Evolutionary conservation across 306 rosid species (phyloP).

Genomic region (Ziziphus jujuba): DNA sequence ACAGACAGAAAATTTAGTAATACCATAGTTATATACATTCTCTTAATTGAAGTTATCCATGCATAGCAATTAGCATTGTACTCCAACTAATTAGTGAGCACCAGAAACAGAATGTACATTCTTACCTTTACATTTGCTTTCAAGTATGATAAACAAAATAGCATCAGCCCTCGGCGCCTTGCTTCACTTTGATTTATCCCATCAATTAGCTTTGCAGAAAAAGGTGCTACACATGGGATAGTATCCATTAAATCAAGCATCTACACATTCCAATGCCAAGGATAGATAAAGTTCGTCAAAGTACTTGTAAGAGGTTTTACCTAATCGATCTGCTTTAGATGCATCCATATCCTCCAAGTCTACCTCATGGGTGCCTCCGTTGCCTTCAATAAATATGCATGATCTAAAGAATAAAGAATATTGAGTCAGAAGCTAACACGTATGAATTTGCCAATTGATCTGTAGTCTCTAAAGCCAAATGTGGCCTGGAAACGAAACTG

Average conservation of each 20-base stretch:
- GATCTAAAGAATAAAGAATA: slow-evolving; percentile 47
- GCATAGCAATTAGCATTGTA: neutral
- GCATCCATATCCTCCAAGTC: slow-evolving; percentile 55
- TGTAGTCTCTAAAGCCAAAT: neutral
- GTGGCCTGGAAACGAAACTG: neutral
- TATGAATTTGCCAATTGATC: slow-evolving; percentile 10
- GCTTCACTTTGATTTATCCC: slow-evolving; percentile 76
- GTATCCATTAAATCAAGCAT: neutral
- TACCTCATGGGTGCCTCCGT: slow-evolving; percentile 61
- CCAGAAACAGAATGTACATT: slow-evolving; percentile 13
- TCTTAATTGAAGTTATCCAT: neutral
- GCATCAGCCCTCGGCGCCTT: slow-evolving; percentile 80
- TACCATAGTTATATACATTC: neutral
- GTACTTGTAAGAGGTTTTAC: slow-evolving; percentile 30
- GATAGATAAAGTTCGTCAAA: neutral
- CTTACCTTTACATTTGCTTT: slow-evolving; percentile 65
- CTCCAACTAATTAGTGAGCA: neutral
- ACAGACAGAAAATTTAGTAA: neutral
- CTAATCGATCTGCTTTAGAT: slow-evolving; percentile 66
- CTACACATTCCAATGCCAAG: neutral
- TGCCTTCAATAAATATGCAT: slow-evolving; percentile 56
- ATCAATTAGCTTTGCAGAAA: slow-evolving; percentile 69
- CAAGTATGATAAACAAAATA: slow-evolving; percentile 65
- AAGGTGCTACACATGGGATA: slow-evolving; percentile 54
- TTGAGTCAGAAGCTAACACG: slow-evolving; percentile 16